Evolutionary conservation across 768 basidiomycete genomes (phyloP).

Genomic region (Leccinum arenicola): DNA sequence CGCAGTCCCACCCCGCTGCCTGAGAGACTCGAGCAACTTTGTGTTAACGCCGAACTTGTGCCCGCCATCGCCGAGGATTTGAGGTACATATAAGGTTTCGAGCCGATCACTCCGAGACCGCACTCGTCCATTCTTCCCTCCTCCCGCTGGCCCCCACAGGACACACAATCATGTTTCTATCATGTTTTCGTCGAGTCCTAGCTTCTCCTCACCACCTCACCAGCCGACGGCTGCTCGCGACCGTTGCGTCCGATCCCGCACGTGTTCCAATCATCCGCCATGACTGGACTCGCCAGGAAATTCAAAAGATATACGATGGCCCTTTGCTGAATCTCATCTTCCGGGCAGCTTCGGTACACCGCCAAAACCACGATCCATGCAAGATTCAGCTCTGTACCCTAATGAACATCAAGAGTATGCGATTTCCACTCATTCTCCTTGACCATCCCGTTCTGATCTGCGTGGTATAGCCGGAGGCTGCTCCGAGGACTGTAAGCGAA

Average conservation of each 20-base stretch:
- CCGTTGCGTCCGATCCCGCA: slow-evolving; percentile 35
- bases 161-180: slow-evolving; percentile 13
- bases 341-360: slow-evolving; percentile 79
- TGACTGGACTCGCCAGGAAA: slow-evolving; percentile 76
- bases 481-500: slow-evolving; percentile 81
- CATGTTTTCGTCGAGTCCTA: slow-evolving; percentile 6
- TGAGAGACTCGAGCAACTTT: neutral
- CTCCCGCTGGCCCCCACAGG: neutral
- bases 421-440: slow-evolving; percentile 26
- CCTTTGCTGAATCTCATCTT: slow-evolving; percentile 90
- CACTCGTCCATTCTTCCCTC: slow-evolving; percentile 2
- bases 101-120: neutral
- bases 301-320: slow-evolving; percentile 80
- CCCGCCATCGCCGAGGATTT: neutral
- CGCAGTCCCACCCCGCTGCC: neutral
- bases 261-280: slow-evolving; percentile 38
- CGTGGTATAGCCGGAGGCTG: slow-evolving; percentile 79
- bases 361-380: slow-evolving; percentile 80
- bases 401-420: slow-evolving; percentile 96
- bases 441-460: slow-evolving; percentile 5
- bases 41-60: slow-evolving; percentile 8
- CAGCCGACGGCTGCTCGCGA: slow-evolving; percentile 56
- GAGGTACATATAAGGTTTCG: neutral
- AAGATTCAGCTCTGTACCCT: slow-evolving; percentile 96
- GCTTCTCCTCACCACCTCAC: slow-evolving; percentile 9